A percentile compares a stretch with the other conserved stretches of the same genome.
Evolutionary conservation across 1,284 basidiomycete species (phyloP).

Genomic region (Moesziomyces parantarcticus): DNA sequence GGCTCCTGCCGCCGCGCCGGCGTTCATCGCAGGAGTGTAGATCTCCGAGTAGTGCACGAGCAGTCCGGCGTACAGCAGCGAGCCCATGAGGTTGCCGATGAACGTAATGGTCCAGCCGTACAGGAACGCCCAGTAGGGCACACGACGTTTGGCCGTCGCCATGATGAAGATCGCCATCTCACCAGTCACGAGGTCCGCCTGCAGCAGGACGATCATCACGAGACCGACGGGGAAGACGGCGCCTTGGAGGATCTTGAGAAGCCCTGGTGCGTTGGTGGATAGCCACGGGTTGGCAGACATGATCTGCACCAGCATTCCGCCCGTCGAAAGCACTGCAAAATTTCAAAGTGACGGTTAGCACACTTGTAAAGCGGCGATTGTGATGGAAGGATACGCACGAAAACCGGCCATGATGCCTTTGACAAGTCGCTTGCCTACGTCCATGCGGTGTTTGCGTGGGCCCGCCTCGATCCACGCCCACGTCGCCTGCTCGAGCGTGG

Average conservation of each 20-base stretch:
- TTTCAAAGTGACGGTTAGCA: not conserved
- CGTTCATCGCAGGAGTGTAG: conserved; percentile 42
- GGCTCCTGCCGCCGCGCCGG: conserved; percentile 34
- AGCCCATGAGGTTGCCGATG: conserved; percentile 78
- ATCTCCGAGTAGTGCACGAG: conserved; percentile 68
- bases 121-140: conserved; percentile 56
- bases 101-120: conserved; percentile 72
- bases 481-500: conserved; percentile 55
- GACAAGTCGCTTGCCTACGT: conserved; percentile 48
- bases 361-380: not conserved
- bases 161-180: conserved; percentile 60
- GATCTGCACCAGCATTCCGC: conserved; percentile 57
- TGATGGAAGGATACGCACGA: conserved; percentile 16
- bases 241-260: conserved; percentile 55
- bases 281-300: conserved; percentile 56
- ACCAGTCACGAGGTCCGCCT: conserved; percentile 55
- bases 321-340: conserved; percentile 44
- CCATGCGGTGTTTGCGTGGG: conserved; percentile 44
- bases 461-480: conserved; percentile 59
- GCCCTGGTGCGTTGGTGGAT: conserved; percentile 50
- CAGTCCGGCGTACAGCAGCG: conserved; percentile 77
- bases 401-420: conserved; percentile 56
- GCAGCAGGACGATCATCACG: conserved; percentile 58
- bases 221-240: conserved; percentile 57
- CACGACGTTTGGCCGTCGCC: conserved; percentile 52